Evolutionary conservation across 2,329 filamentous ascomycete genomes (phyloP), one percentile per base, ranked within the genome.

Genomic region (Uncinocarpus reesii): DNA sequence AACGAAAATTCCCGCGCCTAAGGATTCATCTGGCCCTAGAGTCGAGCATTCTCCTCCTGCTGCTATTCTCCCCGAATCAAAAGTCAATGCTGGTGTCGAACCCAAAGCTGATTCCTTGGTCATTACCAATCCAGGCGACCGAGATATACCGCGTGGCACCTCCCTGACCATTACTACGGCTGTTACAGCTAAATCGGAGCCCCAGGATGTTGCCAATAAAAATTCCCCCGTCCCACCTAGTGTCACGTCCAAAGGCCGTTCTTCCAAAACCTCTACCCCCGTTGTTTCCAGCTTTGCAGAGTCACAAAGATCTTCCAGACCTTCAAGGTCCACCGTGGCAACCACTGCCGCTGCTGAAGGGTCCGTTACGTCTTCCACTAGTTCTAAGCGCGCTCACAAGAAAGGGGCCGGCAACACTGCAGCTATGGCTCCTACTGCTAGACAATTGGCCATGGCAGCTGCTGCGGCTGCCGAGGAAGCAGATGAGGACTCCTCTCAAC

Each of bases 401-500:
- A 65, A 65, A 51, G 60, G 60, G 24, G 60, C 57, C 10, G 48
- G 48, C 3, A 52, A 50, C 24, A 31, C 35, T 8, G 37, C 13
- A 13, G n/a, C 46, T 20, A 15, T 23, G 10, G 36, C 28, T 32
- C 38, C 52, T 21, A 52, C 52, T 35, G 45, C 49, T 20, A 49
- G 54, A n/a, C 49, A 55, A 24, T 40, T 52, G 23, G 49, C 49
- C 16, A 29, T 50, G 16, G 56, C 55, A 21, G 53, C 55, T 13
- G 56, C 55, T 16, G 54, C 53, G 11, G 60, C 60, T 11, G 61
- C 59, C 1, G 38, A 26, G 11, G 62, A 59, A n/a, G n/a, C n/a
- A 7, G 65, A 71, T 13, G 68, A 71, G 52, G 70, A 73, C 11
- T 65, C 65, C 2, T 58, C 65, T 6, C 60, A 66, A 48, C 47